Base-by-base conservation (phyloP, 2,329 filamentous ascomycete species). In the Xylaria sp. region DNA sequence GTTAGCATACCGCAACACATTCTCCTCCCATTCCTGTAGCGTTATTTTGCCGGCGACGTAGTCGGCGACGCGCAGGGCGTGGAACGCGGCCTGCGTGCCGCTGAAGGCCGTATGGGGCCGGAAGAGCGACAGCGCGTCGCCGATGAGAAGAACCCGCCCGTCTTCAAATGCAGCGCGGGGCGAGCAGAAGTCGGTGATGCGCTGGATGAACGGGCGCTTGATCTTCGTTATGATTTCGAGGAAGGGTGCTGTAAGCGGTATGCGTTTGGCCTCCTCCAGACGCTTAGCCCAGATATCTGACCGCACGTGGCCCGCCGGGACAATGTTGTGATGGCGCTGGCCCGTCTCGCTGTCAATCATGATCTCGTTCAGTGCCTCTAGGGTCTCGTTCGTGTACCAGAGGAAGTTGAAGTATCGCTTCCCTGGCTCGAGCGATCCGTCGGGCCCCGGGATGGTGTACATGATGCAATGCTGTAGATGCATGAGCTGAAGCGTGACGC, bases 171-270 rank as follows among this genome's bases (percentile, higher is more conserved):
- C 62, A 2, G 70, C 73, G 0, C 37, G 59, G 1, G 69, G 66
- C 3, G 73, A 70, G n/a, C 48, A 54, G 48, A 72, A 67, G 2
- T 76, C 73, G 0, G 64, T 71, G n/a, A 76, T 72, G 1, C 67
- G 61, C 25, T 74, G 73, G 3, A 76, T 64, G 50, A 76, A 75
- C 0, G 75, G 73, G 1, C 20, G 31, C 5, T 67, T 6, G 34
- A 74, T 75, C 61, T 73, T 73, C 2, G 6, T 20, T 1, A 74
- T 52, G 2, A 74, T 61, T 12, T 73, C 72, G 0, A 72, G 44
- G 12, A 61, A 66, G 9, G 63, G 63, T 0, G 41, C 18, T 0
- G 67, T 15, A 2, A 70, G 23, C 2, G 39, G 61, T 4, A 37
- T 20, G 5, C 8, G 4, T 20, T 54, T 13, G 1, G 65, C 67